These are phyloP conservation scores for Bipolaris victoriae DNA, from an alignment of 2,329 filamentous ascomycete species.

Conservation along the genomic window DNA sequence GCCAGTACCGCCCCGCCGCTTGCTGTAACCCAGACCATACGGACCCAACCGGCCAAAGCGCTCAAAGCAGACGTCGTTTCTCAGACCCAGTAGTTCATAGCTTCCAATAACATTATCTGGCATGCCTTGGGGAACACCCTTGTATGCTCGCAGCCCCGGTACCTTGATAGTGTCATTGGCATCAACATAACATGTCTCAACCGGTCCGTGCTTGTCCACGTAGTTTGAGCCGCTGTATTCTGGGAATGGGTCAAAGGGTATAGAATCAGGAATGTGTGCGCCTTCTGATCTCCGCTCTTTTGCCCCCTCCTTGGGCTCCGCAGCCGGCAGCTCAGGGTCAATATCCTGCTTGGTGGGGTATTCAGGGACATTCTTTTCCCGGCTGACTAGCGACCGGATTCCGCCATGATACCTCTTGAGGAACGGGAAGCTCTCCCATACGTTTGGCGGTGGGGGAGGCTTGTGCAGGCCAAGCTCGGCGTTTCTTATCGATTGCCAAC, in stretches of 20 bases:
- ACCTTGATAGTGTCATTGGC: conserved; percentile 66
- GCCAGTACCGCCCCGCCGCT: conserved; percentile 77
- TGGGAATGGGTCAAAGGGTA: conserved; percentile 71
- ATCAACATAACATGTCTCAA: conserved; percentile 82
- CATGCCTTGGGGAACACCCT: conserved; percentile 81
- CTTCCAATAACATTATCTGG: conserved; percentile 87
- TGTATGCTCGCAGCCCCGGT: conserved; percentile 74
- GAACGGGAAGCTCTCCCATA: conserved; percentile 89
- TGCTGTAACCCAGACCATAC: conserved; percentile 87
- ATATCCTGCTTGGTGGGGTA: conserved; percentile 72
- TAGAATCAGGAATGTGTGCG: conserved; percentile 35
- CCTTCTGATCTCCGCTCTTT: conserved; percentile 42
- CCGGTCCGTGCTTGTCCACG: conserved; percentile 61
- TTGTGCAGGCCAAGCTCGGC: conserved; percentile 65
- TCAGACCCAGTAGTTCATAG: conserved; percentile 77
- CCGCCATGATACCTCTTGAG: conserved; percentile 90
- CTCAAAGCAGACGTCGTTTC: conserved; percentile 91
- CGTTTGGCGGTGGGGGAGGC: conserved; percentile 66
- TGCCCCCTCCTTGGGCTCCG: conserved; percentile 31
- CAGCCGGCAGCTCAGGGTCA: conserved; percentile 44
- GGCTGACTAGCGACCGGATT: conserved; percentile 71
- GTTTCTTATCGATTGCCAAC: conserved; percentile 70
- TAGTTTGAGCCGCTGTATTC: conserved; percentile 66
- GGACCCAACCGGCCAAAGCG: conserved; percentile 85
- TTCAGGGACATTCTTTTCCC: conserved; percentile 74